These are phyloP conservation scores for Pleurotus ostreatus DNA, from an alignment of 768 basidiomycete species.

Conservation along the genomic window DNA sequence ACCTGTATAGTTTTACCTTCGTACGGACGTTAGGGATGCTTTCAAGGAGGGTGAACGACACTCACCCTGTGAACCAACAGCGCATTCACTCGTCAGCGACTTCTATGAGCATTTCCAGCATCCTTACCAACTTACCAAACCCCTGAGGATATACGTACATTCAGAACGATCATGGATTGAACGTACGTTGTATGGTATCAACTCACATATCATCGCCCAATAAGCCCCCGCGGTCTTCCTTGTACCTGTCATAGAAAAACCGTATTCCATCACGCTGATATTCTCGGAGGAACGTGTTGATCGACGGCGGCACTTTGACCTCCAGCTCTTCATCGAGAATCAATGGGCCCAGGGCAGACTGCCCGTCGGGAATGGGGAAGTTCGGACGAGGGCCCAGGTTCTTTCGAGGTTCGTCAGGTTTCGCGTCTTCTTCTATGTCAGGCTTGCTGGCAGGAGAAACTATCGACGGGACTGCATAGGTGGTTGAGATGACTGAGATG, in stretches of 20 bases:
- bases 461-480: not conserved
- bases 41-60: not conserved
- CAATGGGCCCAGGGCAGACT: conserved; percentile 39
- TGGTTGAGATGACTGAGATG: not conserved
- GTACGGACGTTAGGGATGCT: conserved; percentile 8
- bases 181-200: conserved; percentile 19
- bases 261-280: conserved; percentile 87
- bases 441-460: not conserved
- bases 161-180: not conserved
- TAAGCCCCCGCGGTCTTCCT: conserved; percentile 66
- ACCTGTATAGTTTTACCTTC: conserved; percentile 93
- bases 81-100: not conserved
- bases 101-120: conserved; percentile 19
- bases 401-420: conserved; percentile 29
- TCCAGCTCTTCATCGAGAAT: conserved; percentile 41
- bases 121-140: conserved; percentile 12
- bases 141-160: not conserved
- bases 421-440: conserved; percentile 18
- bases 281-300: conserved; percentile 84
- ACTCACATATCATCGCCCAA: conserved; percentile 97
- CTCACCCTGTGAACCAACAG: not conserved
- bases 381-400: conserved; percentile 45
- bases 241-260: conserved; percentile 77
- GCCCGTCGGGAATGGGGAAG: conserved; percentile 44
- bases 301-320: conserved; percentile 56